Percentiles rank a stretch among this genome's conserved stretches.
These are phyloP conservation scores for Sphenostylis stenocarpa DNA, from an alignment of 306 rosid species.

Conservation along the genomic window DNA sequence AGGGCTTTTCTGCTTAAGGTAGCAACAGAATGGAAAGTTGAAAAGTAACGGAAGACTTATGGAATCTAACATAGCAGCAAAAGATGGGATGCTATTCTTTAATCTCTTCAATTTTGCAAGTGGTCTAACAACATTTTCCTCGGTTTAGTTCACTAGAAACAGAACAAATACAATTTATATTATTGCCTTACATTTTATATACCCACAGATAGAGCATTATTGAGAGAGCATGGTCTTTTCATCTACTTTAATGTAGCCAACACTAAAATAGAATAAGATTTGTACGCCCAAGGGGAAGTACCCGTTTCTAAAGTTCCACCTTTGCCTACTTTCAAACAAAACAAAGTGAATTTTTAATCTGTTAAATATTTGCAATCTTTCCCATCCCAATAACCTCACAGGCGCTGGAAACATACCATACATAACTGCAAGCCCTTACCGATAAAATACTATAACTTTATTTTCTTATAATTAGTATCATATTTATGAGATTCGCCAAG, in stretches of 20 bases:
- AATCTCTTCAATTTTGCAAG: conserved; percentile 2
- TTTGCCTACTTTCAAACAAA: not conserved
- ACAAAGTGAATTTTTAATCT: not conserved
- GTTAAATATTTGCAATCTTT: not conserved
- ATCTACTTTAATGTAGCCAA: not conserved
- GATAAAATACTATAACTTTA: not conserved
- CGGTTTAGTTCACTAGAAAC: not conserved
- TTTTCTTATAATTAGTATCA: not conserved
- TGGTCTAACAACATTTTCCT: not conserved
- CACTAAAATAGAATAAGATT: not conserved
- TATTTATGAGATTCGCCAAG: conserved; percentile 15
- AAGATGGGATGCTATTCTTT: not conserved
- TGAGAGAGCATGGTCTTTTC: not conserved
- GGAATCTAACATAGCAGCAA: not conserved
- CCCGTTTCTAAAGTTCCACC: not conserved
- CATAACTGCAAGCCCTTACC: conserved; percentile 6
- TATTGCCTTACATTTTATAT: conserved; percentile 16
- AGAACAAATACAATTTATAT: conserved; percentile 3
- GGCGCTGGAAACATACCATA: not conserved
- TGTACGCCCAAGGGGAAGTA: not conserved
- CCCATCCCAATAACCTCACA: not conserved
- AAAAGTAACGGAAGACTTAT: not conserved
- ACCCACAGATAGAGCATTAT: conserved; percentile 2
- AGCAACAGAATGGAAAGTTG: not conserved
- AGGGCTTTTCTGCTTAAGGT: not conserved